These are phyloP conservation scores for Graphilbum ipis-grandicollis DNA, from an alignment of 2,329 filamentous ascomycete species.

Conservation along the genomic window DNA sequence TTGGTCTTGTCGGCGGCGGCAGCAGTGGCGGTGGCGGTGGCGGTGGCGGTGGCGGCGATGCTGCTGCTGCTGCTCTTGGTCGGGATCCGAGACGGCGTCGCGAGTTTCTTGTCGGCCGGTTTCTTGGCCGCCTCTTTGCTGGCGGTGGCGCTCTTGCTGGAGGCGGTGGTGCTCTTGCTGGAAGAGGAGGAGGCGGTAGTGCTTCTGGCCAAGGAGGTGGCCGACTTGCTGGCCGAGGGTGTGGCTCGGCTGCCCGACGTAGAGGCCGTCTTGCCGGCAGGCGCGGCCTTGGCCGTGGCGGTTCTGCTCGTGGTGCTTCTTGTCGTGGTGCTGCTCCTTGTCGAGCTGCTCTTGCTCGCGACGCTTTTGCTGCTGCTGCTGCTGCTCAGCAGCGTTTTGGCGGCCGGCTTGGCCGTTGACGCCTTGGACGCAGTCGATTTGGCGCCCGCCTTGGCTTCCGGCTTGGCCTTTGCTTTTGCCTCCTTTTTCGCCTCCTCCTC, in stretches of 20 bases:
- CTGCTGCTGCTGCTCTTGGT: too few species aligned
- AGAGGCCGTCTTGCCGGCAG: too few species aligned
- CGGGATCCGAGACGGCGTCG: too few species aligned
- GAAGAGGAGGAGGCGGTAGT: too few species aligned
- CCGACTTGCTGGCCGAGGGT: too few species aligned
- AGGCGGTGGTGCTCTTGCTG: too few species aligned
- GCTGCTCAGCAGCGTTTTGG: neutral
- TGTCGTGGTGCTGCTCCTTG: neutral
- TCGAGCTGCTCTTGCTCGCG: neutral
- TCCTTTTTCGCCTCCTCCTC: neutral
- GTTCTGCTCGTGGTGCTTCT: neutral
- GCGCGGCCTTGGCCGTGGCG: neutral
- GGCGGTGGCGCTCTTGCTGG: too few species aligned
- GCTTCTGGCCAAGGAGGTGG: too few species aligned
- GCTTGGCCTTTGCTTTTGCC: neutral
- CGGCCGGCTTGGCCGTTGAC: neutral
- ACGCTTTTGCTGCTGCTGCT: neutral
- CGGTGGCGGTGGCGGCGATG: too few species aligned
- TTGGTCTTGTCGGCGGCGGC: too few species aligned
- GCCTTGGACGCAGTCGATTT: neutral
- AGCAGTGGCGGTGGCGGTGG: too few species aligned
- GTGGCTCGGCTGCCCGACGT: too few species aligned
- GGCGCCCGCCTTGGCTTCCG: neutral
- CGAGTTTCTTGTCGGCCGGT: neutral
- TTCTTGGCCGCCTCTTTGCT: neutral